Base-by-base conservation (phyloP, 1,284 basidiomycete species). In the Ustilago esculenta region DNA sequence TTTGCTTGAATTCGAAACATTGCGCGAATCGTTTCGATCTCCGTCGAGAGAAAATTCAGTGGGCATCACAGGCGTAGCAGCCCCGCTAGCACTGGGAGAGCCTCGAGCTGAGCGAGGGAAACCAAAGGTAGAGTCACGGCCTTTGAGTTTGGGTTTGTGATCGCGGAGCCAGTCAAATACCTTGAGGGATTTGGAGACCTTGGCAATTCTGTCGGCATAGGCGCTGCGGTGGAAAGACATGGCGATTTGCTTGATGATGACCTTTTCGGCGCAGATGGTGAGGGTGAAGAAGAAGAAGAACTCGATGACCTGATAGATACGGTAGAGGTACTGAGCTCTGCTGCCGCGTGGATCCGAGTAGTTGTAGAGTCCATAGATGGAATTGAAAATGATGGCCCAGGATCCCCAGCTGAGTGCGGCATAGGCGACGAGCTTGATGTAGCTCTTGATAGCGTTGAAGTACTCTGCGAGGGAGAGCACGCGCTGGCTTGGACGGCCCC, bases 81-180 rank as follows among this genome's bases (percentile, higher is more conserved):
- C 43, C 10, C 68, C 68, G 25, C 68, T 71, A 2, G 49, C 57
- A 34, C 45, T 71, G 2, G 68, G 68, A 5, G 68, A 66, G n/a
- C 49, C 57, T 4, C 61, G 40, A 1, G 42, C 46, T 4, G 66
- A 69, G 17, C 55, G 58, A 48, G 86, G 84, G 14, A 85, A 80
- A 14, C 88, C 82, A 14, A 82, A 47, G 83, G 84, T 36, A 7
- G 78, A 33, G 81, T 82, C 84, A 21, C 83, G 80, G 18, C 78
- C 49, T 25, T 69, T 64, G 36, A 57, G 55, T 63, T 88, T 89
- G n/a, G 90, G 90, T 33, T 87, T 87, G 81, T 90, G 89, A 57
- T 86, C 84, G 35, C 89, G 87, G 29, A 92, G 85, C 69, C 85
- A 85, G 81, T 92, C 90, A 54, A 92, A 86, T 30, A 87, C 87